Evolutionary conservation across 805 yeast genomes (phyloP).

Genomic region (Kuraishia molischiana): DNA sequence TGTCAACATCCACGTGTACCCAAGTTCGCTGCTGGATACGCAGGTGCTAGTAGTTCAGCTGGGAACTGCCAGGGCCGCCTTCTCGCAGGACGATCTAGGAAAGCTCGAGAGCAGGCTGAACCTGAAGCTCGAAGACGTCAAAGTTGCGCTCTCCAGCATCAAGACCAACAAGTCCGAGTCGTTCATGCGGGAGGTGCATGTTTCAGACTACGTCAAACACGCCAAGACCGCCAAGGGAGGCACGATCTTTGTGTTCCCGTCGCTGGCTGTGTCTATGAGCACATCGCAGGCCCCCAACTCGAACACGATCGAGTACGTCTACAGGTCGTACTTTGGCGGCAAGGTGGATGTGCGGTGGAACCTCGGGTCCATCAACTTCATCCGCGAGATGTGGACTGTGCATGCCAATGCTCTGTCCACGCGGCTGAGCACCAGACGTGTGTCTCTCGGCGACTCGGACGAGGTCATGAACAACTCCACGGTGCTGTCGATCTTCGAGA

Average conservation of each 20-base stretch:
- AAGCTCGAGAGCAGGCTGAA: constrained; percentile 46
- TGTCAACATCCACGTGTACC: constrained; percentile 60
- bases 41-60: constrained; percentile 60
- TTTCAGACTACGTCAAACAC: constrained; percentile 44
- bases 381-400: constrained; percentile 85
- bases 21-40: constrained; percentile 70
- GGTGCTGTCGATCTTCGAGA: constrained; percentile 19
- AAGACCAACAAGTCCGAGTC: constrained; percentile 43
- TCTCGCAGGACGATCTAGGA: constrained; percentile 36
- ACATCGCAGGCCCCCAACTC: constrained; percentile 51
- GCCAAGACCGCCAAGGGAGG: constrained; percentile 68
- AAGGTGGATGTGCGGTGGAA: constrained; percentile 92
- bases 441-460: constrained; percentile 24
- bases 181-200: constrained; percentile 24
- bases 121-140: constrained; percentile 51
- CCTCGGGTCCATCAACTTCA: constrained; percentile 80
- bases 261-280: constrained; percentile 64
- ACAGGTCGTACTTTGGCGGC: constrained; percentile 73
- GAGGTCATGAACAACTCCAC: constrained; percentile 20
- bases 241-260: constrained; percentile 69
- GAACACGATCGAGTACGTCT: constrained; percentile 54
- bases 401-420: constrained; percentile 68
- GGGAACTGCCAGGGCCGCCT: constrained; percentile 43
- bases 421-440: constrained; percentile 34
- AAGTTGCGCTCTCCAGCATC: constrained; percentile 56